phyloP scores from a whole-genome alignment of 257 asterid genomes.

The Lycium barbarum region DNA sequence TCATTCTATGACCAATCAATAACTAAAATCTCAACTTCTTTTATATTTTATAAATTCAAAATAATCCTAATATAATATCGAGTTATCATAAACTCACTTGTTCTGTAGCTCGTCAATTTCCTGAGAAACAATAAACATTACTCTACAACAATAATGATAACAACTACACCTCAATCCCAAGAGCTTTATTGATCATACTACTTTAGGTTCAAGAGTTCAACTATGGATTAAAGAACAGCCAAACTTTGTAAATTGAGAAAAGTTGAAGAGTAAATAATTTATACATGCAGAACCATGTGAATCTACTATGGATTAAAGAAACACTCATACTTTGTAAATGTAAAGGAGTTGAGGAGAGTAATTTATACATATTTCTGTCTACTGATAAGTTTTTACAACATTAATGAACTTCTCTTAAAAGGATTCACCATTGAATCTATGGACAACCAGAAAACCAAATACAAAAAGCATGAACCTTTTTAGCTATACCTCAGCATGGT shows the following conservation, averaged over 20 bases:
- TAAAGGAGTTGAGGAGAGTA: neutral
- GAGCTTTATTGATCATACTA: neutral
- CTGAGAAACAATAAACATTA: neutral
- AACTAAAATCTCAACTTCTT: neutral
- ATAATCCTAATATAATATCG: neutral
- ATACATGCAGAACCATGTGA: neutral
- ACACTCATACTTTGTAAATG: neutral
- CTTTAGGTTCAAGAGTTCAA: neutral
- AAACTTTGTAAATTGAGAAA: constrained; percentile 11
- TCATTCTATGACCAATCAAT: neutral
- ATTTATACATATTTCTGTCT: neutral
- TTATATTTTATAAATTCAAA: neutral
- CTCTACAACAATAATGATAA: neutral
- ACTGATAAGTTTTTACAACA: constrained; percentile 12
- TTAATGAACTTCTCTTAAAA: neutral
- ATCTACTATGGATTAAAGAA: neutral
- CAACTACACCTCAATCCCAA: neutral
- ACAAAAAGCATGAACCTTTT: constrained; percentile 3
- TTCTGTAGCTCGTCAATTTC: neutral
- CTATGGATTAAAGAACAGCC: neutral
- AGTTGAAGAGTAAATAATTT: constrained; percentile 9
- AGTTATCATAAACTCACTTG: neutral
- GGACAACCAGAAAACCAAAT: neutral
- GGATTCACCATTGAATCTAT: constrained; percentile 8
- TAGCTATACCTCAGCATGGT: constrained; percentile 15